Conservation (phyloP, 2,329 filamentous ascomycete species). For the Diaporthe longicolla region DNA sequence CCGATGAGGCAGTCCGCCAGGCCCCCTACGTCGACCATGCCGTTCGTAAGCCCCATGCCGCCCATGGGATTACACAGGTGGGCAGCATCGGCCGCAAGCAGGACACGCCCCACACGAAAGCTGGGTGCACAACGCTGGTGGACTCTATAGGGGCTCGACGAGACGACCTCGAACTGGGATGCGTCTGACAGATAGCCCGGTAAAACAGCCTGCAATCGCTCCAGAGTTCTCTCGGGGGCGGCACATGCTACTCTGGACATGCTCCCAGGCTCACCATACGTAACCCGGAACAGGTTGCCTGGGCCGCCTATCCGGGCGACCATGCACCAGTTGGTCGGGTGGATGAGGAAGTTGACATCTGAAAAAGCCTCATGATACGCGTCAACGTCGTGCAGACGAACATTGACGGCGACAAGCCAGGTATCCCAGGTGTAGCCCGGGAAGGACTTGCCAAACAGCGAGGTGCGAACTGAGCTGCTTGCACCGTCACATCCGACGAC, state of each 20-base stretch:
- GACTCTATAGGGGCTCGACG: constrained; percentile 11
- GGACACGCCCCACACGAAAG: constrained; percentile 9
- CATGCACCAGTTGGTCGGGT: constrained; percentile 28
- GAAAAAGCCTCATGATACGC: constrained; percentile 18
- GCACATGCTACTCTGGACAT: constrained; percentile 3
- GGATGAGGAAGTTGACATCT: constrained; percentile 30
- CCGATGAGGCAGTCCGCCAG: constrained; percentile 30
- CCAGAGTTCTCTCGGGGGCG: neutral
- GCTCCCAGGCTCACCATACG: neutral
- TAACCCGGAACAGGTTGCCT: neutral
- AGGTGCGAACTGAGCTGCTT: constrained; percentile 51
- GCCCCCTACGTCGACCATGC: constrained; percentile 29
- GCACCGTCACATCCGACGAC: constrained; percentile 59
- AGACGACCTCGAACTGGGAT: constrained; percentile 9
- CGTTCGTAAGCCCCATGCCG: constrained; percentile 27
- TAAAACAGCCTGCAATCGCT: neutral
- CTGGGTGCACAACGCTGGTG: constrained; percentile 21
- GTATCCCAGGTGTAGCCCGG: constrained; percentile 61
- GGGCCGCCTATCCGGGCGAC: neutral
- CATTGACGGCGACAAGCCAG: constrained; percentile 65
- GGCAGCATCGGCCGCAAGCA: constrained; percentile 35
- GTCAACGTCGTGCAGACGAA: constrained; percentile 69
- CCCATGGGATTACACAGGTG: constrained; percentile 39
- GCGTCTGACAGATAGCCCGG: constrained; percentile 7
- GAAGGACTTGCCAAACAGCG: constrained; percentile 56